Conservation (phyloP, 2,329 filamentous ascomycete species). For the Aspergillus texensis region DNA sequence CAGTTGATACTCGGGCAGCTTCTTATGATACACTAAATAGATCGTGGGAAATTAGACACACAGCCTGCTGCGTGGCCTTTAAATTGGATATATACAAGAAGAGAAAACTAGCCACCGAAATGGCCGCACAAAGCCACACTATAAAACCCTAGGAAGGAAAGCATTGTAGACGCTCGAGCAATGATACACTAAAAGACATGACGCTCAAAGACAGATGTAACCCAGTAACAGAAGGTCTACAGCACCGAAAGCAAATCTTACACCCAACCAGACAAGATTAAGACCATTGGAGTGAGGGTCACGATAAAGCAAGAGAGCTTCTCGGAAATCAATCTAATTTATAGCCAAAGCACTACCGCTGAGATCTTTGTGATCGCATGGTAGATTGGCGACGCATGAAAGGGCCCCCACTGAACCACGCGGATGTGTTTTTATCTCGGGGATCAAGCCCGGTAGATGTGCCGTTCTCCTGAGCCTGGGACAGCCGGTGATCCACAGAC, state of each 20-base stretch:
- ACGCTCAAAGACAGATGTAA: not conserved
- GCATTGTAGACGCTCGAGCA: not conserved
- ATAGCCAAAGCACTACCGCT: slow-evolving; percentile 12
- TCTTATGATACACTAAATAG: not conserved
- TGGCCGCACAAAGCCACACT: not conserved
- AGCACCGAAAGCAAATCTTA: not conserved
- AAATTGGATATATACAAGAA: not conserved
- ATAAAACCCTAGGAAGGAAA: not conserved
- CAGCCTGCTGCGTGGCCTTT: not conserved
- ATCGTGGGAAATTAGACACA: not conserved
- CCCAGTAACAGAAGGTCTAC: not conserved
- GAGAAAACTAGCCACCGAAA: not conserved
- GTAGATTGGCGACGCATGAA: slow-evolving; percentile 34
- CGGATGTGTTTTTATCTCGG: slow-evolving; percentile 22
- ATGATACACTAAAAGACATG: not conserved
- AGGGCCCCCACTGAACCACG: slow-evolving; percentile 20
- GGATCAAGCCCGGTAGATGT: slow-evolving; percentile 29
- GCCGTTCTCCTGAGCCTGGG: slow-evolving; percentile 28
- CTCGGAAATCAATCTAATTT: not conserved
- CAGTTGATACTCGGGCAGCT: not conserved
- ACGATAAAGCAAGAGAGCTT: not conserved
- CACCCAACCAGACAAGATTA: not conserved
- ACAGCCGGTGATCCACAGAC: slow-evolving; percentile 27
- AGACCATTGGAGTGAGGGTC: not conserved
- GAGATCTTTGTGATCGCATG: slow-evolving; percentile 27